These are phyloP conservation scores for Ganoderma sinense DNA, from an alignment of 1,284 basidiomycete genomes.

Conservation along the genomic window DNA sequence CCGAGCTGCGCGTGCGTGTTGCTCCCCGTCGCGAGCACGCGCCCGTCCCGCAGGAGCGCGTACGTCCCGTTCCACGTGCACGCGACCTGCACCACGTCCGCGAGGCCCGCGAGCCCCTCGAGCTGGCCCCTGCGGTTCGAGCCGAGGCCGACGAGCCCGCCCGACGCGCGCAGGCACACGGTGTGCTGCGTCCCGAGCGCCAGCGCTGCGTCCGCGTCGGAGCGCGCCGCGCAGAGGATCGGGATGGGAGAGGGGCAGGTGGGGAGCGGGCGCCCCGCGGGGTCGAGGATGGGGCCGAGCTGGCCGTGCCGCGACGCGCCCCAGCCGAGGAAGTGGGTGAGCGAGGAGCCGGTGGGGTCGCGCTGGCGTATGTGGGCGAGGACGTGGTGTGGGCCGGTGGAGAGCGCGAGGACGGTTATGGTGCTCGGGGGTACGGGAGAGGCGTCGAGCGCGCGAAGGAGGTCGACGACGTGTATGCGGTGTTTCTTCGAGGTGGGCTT, in stretches of 20 bases:
- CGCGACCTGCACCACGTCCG: slow-evolving; percentile 48
- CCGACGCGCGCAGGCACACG: slow-evolving; percentile 59
- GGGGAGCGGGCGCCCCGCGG: slow-evolving; percentile 30
- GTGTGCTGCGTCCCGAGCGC: slow-evolving; percentile 80
- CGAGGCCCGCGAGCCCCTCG: slow-evolving; percentile 44
- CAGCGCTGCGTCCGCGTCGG: slow-evolving; percentile 22
- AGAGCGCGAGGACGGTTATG: slow-evolving; percentile 51
- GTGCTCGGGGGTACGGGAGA: slow-evolving; percentile 35
- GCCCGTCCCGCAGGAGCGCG: slow-evolving; percentile 43
- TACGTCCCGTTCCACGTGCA: slow-evolving; percentile 91
- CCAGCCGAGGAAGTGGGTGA: slow-evolving; percentile 73
- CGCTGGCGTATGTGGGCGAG: slow-evolving; percentile 51
- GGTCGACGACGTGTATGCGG: slow-evolving; percentile 45
- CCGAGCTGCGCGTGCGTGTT: slow-evolving; percentile 80
- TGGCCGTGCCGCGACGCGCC: slow-evolving; percentile 86
- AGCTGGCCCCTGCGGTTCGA: slow-evolving; percentile 79
- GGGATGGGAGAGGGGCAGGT: slow-evolving; percentile 46
- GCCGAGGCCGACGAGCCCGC: slow-evolving; percentile 61
- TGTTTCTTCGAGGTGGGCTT: slow-evolving; percentile 4
- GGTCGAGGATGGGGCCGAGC: slow-evolving; percentile 52
- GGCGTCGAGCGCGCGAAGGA: slow-evolving; percentile 34
- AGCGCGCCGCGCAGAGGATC: slow-evolving; percentile 31
- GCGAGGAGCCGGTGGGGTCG: slow-evolving; percentile 34
- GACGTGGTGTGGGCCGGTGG: slow-evolving; percentile 78
- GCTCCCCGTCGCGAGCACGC: slow-evolving; percentile 61